Percentiles rank a stretch among this genome's conserved stretches.
phyloP scores from a whole-genome alignment of 140 eudicot genomes.

The Anethum foeniculum region DNA sequence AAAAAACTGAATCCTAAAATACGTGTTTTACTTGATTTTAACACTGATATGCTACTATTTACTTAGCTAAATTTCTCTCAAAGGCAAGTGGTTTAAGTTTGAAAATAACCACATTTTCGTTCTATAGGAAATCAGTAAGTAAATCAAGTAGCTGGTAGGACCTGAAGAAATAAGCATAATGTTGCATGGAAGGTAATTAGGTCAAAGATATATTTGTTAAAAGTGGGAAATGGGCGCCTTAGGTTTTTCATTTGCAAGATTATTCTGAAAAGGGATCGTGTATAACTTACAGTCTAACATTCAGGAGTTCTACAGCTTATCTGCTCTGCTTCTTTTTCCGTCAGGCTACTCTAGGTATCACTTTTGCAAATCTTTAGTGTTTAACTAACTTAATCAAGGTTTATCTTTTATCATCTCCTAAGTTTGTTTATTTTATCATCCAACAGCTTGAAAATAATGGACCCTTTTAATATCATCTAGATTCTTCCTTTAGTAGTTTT shows the following conservation, averaged over 20 bases:
- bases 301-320: not conserved
- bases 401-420: not conserved
- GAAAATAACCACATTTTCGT: not conserved
- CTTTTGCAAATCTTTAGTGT: not conserved
- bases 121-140: not conserved
- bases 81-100: not conserved
- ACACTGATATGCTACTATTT: no score
- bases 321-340: not conserved
- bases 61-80: not conserved
- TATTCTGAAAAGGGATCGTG: not conserved
- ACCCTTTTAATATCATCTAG: not conserved
- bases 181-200: not conserved
- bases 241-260: not conserved
- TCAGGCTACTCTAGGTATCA: not conserved
- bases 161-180: not conserved
- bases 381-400: not conserved
- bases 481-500: not conserved
- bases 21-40: no score
- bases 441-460: not conserved
- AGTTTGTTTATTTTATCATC: not conserved
- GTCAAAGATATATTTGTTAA: not conserved
- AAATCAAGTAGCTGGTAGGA: not conserved
- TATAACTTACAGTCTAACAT: not conserved
- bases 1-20: no score
- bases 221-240: not conserved